Base-by-base conservation (phyloP, 805 yeast species). In the Diddensiella caesifluorescens region DNA sequence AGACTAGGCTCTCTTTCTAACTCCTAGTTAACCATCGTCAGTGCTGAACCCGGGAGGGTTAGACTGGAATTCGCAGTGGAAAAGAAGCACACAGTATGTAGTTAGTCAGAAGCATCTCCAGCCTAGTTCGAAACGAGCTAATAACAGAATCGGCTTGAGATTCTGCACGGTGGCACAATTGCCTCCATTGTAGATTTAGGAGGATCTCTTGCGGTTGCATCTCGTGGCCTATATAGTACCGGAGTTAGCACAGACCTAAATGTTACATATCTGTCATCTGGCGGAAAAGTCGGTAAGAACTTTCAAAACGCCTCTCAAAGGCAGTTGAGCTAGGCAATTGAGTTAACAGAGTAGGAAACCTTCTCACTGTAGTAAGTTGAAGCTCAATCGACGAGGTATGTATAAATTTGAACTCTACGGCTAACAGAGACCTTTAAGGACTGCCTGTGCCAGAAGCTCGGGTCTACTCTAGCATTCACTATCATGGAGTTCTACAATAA, bases 191-290 rank as follows among this genome's bases (percentile, higher is more conserved):
- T 67, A 3, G 73, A 68, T 41, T 55, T 68, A 3, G 73, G 70
- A 5, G 73, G 73, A 10, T 68, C 73, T 7, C 51, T 68, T 41
- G 72, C 73, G 1, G 50, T 67, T 5, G 61, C 71, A 1, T 60
- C 69, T 16, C 51, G 61, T 13, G 73, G 73, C 5, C 39, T 66
- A 53, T 68, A 55, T 39, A 46, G 58, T 46, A 69, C 73, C 1
- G 73, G 73, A 4, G 73, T 68, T 23, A 56, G 69, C 15, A 69
- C 69, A 1, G 73, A 68, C 41, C 47, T 68, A 38, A 57, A 62
- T 29, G 61, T 65, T 10, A 64, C 71, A 3, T 68, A 60, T 42
- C 43, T 68, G 22, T 39, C 63, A 6, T 46, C 67, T 4, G 70
- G 69, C 0, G 73, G 73, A 20, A 56, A 51, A 45, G 49, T 57